A percentile compares a stretch with the other conserved stretches of the same genome.
These are phyloP conservation scores for Periglandula ipomoeae DNA, from an alignment of 2,329 filamentous ascomycete genomes.

Conservation along the genomic window DNA sequence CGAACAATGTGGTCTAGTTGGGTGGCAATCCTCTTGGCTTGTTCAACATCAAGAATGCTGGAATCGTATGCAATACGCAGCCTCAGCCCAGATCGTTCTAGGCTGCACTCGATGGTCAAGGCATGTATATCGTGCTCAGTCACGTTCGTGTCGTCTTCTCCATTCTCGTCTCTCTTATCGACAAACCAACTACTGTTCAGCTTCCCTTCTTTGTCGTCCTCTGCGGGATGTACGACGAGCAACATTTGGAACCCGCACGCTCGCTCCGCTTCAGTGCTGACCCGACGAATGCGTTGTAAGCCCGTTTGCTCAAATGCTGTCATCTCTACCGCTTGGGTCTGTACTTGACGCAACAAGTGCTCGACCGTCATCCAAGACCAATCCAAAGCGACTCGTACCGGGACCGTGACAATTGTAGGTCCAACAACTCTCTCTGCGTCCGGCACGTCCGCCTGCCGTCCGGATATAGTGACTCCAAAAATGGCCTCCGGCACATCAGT, in stretches of 20 bases:
- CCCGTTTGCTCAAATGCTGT: conserved; percentile 12
- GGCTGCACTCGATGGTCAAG: conserved; percentile 2
- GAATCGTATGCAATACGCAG: conserved; percentile 2
- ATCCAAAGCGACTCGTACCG: conserved; percentile 21
- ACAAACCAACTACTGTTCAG: background rate
- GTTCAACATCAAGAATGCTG: background rate
- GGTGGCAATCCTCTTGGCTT: background rate
- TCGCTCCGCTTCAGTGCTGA: conserved; percentile 3
- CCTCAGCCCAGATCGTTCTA: background rate
- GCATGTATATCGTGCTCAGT: conserved; percentile 4
- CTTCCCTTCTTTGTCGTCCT: background rate
- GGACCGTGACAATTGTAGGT: conserved; percentile 20
- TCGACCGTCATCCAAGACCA: conserved; percentile 14
- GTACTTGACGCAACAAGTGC: conserved; percentile 30
- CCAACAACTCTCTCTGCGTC: conserved; percentile 17
- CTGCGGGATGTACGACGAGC: conserved; percentile 11
- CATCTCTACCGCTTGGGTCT: conserved; percentile 10
- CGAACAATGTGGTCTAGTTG: conserved; percentile 5
- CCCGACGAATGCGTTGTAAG: conserved; percentile 8
- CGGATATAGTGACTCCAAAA: conserved; percentile 17
- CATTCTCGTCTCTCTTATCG: background rate
- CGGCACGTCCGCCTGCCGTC: conserved; percentile 14
- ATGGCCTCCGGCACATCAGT: conserved; percentile 22
- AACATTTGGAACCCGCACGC: conserved; percentile 11
- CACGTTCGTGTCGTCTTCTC: conserved; percentile 6